These are phyloP conservation scores for Fallopia convolvulus DNA, from an alignment of 148 eudicot genomes.

Conservation along the genomic window DNA sequence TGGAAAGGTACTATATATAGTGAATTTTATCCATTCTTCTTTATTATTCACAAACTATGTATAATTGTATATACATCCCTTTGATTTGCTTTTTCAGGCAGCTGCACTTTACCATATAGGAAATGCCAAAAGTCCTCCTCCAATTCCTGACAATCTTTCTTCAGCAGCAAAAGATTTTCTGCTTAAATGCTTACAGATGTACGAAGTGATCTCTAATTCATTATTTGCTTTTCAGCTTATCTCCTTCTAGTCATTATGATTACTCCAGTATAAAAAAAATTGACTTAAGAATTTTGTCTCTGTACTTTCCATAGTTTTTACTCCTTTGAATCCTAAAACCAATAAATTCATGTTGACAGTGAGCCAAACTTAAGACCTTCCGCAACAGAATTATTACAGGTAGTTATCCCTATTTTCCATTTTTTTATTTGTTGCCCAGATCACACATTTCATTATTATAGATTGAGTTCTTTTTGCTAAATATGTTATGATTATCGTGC, in stretches of 20 bases:
- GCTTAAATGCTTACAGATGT: conserved; percentile 73
- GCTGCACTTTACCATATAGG: conserved; percentile 79
- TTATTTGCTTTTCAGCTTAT: neutral
- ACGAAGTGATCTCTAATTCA: conserved; percentile 9
- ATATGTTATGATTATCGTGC: conserved; percentile 16
- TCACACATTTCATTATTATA: neutral
- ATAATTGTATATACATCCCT: neutral
- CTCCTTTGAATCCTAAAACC: neutral
- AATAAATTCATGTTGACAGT: conserved; percentile 24
- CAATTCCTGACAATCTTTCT: conserved; percentile 81
- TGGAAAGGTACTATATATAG: neutral
- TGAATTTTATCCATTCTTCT: neutral
- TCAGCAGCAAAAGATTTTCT: conserved; percentile 72
- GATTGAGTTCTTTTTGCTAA: neutral
- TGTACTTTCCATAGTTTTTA: neutral
- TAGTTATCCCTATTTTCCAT: conserved; percentile 12
- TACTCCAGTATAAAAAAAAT: neutral
- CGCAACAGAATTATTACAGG: conserved; percentile 71
- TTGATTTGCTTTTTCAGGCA: conserved; percentile 33
- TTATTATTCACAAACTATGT: neutral
- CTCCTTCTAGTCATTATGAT: neutral
- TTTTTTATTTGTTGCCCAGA: neutral
- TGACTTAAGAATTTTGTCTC: neutral
- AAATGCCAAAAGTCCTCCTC: conserved; percentile 78
- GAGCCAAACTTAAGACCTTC: conserved; percentile 61